A percentile compares a stretch with the other conserved stretches of the same genome.
These are phyloP conservation scores for Kurtzmaniella quercitrusa DNA, from an alignment of 1,139 yeast genomes.

Conservation along the genomic window DNA sequence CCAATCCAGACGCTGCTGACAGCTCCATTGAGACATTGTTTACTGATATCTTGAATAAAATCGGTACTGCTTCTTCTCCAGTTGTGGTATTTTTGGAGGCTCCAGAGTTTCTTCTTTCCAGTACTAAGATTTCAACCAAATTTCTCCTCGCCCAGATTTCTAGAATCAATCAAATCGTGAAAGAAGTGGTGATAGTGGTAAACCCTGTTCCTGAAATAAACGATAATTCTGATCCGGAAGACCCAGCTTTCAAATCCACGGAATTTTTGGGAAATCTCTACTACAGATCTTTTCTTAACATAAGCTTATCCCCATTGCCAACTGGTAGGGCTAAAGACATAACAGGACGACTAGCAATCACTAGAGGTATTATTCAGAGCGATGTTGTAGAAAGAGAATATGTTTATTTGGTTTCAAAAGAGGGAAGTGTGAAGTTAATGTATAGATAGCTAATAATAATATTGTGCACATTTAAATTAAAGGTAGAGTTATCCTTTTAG, in stretches of 20 bases:
- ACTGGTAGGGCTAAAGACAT: conserved; percentile 85
- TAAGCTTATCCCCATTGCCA: conserved; percentile 58
- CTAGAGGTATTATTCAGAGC: conserved; percentile 46
- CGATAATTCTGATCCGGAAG: conserved; percentile 20
- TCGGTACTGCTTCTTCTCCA: conserved; percentile 9
- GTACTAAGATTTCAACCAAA: conserved; percentile 31
- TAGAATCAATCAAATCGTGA: conserved; percentile 29
- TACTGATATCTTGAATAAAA: conserved; percentile 17
- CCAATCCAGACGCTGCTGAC: conserved; percentile 18
- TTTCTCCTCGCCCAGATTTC: conserved; percentile 32
- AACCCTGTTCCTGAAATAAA: conserved; percentile 36
- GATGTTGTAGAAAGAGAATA: conserved; percentile 58
- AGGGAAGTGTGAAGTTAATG: conserved; percentile 42
- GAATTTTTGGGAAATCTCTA: conserved; percentile 46
- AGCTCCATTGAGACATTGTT: conserved; percentile 10
- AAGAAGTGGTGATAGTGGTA: conserved; percentile 30
- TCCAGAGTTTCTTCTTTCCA: conserved; percentile 46
- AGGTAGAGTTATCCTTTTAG: too few relatives aligned
- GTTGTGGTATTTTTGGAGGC: conserved; percentile 39
- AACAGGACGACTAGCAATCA: conserved; percentile 63
- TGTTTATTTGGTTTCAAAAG: conserved; percentile 58
- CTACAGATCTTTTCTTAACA: conserved; percentile 46
- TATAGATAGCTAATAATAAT: conserved; percentile 27
- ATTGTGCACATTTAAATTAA: background rate
- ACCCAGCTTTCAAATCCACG: conserved; percentile 35